These are phyloP conservation scores for Globisporangium rhizosaccharum DNA, from an alignment of 352 stramenopile genomes.

Conservation along the genomic window DNA sequence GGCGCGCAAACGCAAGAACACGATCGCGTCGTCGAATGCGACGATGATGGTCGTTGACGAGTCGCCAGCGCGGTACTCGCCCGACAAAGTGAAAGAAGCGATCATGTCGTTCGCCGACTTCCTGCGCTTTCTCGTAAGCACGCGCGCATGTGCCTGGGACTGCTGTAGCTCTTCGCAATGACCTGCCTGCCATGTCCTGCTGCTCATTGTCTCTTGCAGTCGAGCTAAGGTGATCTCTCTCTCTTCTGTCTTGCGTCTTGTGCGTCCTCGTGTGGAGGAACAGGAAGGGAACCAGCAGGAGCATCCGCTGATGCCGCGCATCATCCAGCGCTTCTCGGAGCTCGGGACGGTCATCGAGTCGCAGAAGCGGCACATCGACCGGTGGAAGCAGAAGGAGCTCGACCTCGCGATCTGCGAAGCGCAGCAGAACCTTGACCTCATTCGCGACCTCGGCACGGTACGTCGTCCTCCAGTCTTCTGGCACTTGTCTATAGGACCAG, in stretches of 20 bases:
- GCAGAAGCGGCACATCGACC: conserved; percentile 80
- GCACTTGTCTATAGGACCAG: background rate
- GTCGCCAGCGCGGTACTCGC: conserved; percentile 62
- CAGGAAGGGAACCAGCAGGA: conserved; percentile 76
- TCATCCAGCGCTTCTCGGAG: conserved; percentile 73
- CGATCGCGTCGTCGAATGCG: conserved; percentile 12
- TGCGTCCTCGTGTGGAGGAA: conserved; percentile 40
- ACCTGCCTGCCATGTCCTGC: background rate
- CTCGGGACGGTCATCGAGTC: conserved; percentile 79
- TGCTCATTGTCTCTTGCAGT: background rate
- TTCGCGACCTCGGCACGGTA: conserved; percentile 48
- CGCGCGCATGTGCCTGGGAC: background rate
- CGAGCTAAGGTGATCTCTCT: conserved; percentile 28
- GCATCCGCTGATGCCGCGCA: conserved; percentile 67
- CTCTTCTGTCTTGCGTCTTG: conserved; percentile 14
- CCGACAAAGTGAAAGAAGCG: conserved; percentile 66
- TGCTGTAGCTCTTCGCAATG: background rate
- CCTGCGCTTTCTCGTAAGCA: conserved; percentile 69
- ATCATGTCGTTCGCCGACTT: conserved; percentile 82
- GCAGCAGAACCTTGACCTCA: conserved; percentile 61
- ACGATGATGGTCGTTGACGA: conserved; percentile 20
- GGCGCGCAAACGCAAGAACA: conserved; percentile 24
- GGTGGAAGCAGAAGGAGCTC: conserved; percentile 81
- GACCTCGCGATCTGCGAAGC: conserved; percentile 70
- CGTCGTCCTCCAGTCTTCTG: background rate